A percentile compares a stretch with the other conserved stretches of the same genome.
These are phyloP conservation scores for Anthracocystis walkeri DNA, from an alignment of 1,284 basidiomycete species.

Conservation along the genomic window DNA sequence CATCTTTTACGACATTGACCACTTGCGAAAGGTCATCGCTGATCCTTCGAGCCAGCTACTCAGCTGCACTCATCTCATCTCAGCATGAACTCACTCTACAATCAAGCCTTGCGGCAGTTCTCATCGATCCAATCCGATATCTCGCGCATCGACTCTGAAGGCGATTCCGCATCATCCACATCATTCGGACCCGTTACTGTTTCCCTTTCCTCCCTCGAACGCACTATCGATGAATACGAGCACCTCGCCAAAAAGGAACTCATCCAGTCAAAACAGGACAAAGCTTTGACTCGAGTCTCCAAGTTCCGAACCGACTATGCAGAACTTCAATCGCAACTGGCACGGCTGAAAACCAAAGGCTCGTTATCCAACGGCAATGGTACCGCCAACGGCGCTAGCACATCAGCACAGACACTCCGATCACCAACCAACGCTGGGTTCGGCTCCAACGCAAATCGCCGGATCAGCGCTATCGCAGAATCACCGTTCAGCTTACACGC, in stretches of 20 bases:
- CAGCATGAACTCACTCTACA: conserved; percentile 68
- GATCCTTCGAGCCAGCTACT: neutral
- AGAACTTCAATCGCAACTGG: conserved; percentile 51
- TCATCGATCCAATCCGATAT: conserved; percentile 66
- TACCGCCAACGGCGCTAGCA: neutral
- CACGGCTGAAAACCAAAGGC: conserved; percentile 50
- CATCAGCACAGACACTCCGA: conserved; percentile 15
- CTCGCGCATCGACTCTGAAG: conserved; percentile 53
- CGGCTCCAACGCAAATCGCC: conserved; percentile 22
- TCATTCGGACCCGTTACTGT: conserved; percentile 59
- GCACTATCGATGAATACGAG: conserved; percentile 68
- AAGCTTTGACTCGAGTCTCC: conserved; percentile 59
- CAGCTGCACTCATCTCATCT: neutral
- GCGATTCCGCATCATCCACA: conserved; percentile 24
- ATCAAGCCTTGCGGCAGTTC: conserved; percentile 65
- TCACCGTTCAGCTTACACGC: conserved; percentile 60
- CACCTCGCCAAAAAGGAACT: conserved; percentile 66
- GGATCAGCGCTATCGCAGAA: conserved; percentile 41
- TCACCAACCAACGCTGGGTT: conserved; percentile 28
- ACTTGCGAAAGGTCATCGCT: neutral
- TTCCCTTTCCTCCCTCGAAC: conserved; percentile 59
- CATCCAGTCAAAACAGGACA: conserved; percentile 66
- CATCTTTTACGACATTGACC: neutral
- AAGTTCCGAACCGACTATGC: conserved; percentile 65
- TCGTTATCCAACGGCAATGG: conserved; percentile 16